Evolutionary conservation across 2,329 filamentous ascomycete species (phyloP).

Genomic region (Lachnellula willkommii): DNA sequence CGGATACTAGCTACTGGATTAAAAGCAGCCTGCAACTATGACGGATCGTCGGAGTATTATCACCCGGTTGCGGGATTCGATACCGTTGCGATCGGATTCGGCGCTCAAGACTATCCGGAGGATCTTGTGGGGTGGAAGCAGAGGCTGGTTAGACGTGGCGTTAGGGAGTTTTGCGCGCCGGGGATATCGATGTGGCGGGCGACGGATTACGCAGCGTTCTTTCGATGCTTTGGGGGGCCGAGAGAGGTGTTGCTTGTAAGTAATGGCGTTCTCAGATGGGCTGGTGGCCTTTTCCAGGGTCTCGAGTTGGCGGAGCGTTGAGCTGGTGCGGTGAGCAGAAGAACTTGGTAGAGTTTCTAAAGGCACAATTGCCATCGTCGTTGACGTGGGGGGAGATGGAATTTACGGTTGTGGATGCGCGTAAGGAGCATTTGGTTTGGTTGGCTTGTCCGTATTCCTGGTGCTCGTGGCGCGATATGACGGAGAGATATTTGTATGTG

Average conservation of each 20-base stretch:
- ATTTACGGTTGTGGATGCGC: slow-evolving; percentile 7
- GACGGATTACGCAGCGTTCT: slow-evolving; percentile 13
- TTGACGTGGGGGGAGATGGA: slow-evolving; percentile 4
- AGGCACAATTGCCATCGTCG: slow-evolving; percentile 4
- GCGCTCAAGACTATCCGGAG: slow-evolving; percentile 8
- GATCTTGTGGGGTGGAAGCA: slow-evolving; percentile 7
- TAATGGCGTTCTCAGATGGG: slow-evolving; percentile 1
- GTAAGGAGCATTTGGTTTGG: slow-evolving; percentile 4
- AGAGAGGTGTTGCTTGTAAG: slow-evolving; percentile 8
- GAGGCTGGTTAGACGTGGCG: slow-evolving; percentile 6
- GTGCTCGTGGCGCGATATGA: background rate
- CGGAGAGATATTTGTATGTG: slow-evolving; percentile 2
- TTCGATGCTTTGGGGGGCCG: slow-evolving; percentile 5
- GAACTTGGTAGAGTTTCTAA: slow-evolving; percentile 4
- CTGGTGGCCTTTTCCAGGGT: slow-evolving; percentile 3
- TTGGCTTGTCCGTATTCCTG: slow-evolving; percentile 5
- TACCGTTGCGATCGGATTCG: slow-evolving; percentile 12
- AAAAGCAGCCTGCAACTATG: slow-evolving; percentile 8
- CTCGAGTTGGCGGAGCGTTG: slow-evolving; percentile 3
- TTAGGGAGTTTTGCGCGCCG: slow-evolving; percentile 6
- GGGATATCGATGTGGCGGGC: slow-evolving; percentile 2
- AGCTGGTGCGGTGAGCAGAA: slow-evolving; percentile 6
- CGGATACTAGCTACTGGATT: slow-evolving; percentile 9
- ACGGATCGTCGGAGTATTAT: slow-evolving; percentile 3
- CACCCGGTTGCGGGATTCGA: slow-evolving; percentile 6